phyloP scores from a whole-genome alignment of 2,329 filamentous ascomycete genomes.

The Ascochyta pisi region DNA sequence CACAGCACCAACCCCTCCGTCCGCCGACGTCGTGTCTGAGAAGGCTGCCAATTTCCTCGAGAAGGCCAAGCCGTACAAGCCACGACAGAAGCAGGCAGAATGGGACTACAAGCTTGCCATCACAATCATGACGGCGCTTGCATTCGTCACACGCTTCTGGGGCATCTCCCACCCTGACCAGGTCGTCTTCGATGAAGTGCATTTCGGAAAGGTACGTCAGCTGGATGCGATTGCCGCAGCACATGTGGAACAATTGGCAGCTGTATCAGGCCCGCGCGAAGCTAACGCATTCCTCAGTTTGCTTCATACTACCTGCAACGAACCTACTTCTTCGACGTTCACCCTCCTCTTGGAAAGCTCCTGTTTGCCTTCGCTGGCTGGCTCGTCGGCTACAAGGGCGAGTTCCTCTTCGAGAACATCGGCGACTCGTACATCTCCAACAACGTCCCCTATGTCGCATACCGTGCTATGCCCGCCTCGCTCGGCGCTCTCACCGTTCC shows the following conservation, averaged over 20 bases:
- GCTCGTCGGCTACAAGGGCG: constrained; percentile 95
- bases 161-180: constrained; percentile 94
- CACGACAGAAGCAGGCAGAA: constrained; percentile 61
- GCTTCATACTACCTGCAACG: constrained; percentile 84
- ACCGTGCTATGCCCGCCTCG: constrained; percentile 89
- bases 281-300: constrained; percentile 49
- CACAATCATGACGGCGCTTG: constrained; percentile 76
- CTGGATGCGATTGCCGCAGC: neutral
- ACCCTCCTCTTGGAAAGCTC: constrained; percentile 97
- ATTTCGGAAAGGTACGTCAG: constrained; percentile 90
- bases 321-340: constrained; percentile 99
- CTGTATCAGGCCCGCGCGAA: neutral
- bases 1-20: constrained; percentile 46
- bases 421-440: constrained; percentile 97
- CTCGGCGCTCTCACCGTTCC: constrained; percentile 92
- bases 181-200: constrained; percentile 98
- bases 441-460: constrained; percentile 96
- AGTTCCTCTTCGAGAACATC: constrained; percentile 99
- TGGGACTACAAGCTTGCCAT: constrained; percentile 86
- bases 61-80: constrained; percentile 45
- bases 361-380: constrained; percentile 96
- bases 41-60: constrained; percentile 38
- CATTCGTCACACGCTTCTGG: constrained; percentile 93
- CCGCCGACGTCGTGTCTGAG: constrained; percentile 29
- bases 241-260: constrained; percentile 1